Evolutionary conservation across 2,329 filamentous ascomycete genomes (phyloP), one percentile per base, ranked within the genome.

Genomic region (Septoria petroselini): DNA sequence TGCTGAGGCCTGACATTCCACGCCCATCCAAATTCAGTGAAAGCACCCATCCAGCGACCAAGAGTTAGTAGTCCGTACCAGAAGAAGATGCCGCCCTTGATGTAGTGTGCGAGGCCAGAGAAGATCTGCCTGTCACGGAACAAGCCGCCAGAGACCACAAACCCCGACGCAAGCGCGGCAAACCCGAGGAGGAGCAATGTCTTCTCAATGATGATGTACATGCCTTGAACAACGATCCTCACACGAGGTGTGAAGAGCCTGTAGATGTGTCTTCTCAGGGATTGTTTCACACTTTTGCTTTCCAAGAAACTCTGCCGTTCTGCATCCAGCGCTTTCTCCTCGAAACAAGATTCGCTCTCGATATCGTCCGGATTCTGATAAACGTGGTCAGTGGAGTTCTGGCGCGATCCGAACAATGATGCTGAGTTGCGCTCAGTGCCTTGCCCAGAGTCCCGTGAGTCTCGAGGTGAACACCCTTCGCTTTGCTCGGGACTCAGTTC

Each of bases 21-120:
- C 0, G 90, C 88, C 91, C 91, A 97, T 58, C 91, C 91, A 49
- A 91, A 79, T 53, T 95, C 88, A 50, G 86, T 84, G 67, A 95
- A 97, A 67, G 86, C 87, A 19, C 91, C 91, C 64, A 90, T 82
- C 86, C 89, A 96, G 48, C 91, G 84, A 23, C 89, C 90, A 3
- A 97, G 76, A 0, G 88, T 95, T 53, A 96, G 72, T 15, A 95
- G 71, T 7, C 91, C 91, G 56, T 94, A 88, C 84, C 88, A 93
- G 72, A 96, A 89, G 75, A 97, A 97, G 47, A 97, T 86, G 3
- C 88, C 88, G 38, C 91, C 91, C 68, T 97, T 97, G 68, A 96
- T 83, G 73, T 88, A 95, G 66, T 97, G 91, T 6, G 91, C 91
- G 34, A 96, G 76, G 1, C 91, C 89, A 59, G 84, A 91, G 74